Conservation (phyloP, 1,284 basidiomycete genomes). For the Phlebopus sp. region DNA sequence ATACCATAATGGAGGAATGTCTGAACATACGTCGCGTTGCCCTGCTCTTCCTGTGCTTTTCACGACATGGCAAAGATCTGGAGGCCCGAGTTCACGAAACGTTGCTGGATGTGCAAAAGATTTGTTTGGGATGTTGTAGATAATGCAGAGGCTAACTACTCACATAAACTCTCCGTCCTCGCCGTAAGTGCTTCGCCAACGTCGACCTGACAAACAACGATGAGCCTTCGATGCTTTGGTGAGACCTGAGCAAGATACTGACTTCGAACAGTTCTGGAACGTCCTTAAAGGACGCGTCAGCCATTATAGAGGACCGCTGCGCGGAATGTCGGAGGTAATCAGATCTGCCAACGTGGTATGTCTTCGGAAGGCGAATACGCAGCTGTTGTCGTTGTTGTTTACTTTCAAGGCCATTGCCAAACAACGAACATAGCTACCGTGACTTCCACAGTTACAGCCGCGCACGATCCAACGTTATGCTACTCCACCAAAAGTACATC, state of each 20-base stretch:
- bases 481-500: too few species aligned
- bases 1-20: background rate
- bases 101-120: conserved; percentile 54
- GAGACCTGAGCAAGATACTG: conserved; percentile 4
- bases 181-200: conserved; percentile 88
- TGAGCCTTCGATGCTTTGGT: conserved; percentile 3
- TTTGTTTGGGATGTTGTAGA: conserved; percentile 16
- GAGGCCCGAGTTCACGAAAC: conserved; percentile 95
- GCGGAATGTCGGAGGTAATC: background rate
- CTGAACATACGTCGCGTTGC: conserved; percentile 74
- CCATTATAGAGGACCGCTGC: conserved; percentile 31
- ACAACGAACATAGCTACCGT: too few species aligned
- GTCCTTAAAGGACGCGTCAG: conserved; percentile 62
- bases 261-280: conserved; percentile 63
- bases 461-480: too few species aligned
- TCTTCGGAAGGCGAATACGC: too few species aligned
- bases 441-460: too few species aligned
- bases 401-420: too few species aligned
- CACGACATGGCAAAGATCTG: conserved; percentile 94
- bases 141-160: conserved; percentile 35
- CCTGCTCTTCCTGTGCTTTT: conserved; percentile 86
- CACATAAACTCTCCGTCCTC: conserved; percentile 89
- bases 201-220: conserved; percentile 60
- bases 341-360: background rate
- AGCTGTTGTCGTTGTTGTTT: too few species aligned